Base-by-base conservation (phyloP, 805 yeast species). In the Isabelozyma heimii region DNA sequence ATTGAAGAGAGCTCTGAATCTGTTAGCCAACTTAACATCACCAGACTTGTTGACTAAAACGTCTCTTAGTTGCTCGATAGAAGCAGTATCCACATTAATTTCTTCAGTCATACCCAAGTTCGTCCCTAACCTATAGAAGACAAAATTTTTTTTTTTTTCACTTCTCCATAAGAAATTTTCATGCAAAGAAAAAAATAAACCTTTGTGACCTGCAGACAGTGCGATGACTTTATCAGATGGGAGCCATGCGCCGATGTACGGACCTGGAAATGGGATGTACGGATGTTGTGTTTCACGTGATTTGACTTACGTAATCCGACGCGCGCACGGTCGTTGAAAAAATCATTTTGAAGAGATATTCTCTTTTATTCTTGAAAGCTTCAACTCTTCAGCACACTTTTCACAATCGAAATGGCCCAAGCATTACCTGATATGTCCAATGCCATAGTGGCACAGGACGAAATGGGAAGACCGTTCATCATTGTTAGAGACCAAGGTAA, bases 401-500 rank as follows among this genome's bases (percentile, higher is more conserved):
- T 10, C 35, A 30, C 35, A 51, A 44, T 50, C 50, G 30, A 44
- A 48, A 43, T 30, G 35, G 45, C 59, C 47, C 67, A 62, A 51
- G 72, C 63, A 40, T 80, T 83, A 87, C 97, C 97, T 39, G 99
- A 94, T 69, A 77, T 94, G 80, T 91, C 98, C 58, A 94, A 95
- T 63, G 99, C 99, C 70, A 91, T 94, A 60, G 90, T 94, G 76
- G 98, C 99, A 3, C 99, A 92, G 71, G 99, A 94, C 68, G 99
- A 94, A 70, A 89, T 88, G 91, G 99, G 99, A 16, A 85, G 99
- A 70, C 99, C 99, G 16, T 90, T 94, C 67, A 92, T 94, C 64
- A 94, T 94, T 66, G 99, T 94, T 47, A 84, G 94, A 66, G 99
- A 94, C 66, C 82, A 72, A 63, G 83, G 82, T 37, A 66, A 68